Evolutionary conservation across 805 yeast genomes (phyloP).

Genomic region (Lachancea sp.): DNA sequence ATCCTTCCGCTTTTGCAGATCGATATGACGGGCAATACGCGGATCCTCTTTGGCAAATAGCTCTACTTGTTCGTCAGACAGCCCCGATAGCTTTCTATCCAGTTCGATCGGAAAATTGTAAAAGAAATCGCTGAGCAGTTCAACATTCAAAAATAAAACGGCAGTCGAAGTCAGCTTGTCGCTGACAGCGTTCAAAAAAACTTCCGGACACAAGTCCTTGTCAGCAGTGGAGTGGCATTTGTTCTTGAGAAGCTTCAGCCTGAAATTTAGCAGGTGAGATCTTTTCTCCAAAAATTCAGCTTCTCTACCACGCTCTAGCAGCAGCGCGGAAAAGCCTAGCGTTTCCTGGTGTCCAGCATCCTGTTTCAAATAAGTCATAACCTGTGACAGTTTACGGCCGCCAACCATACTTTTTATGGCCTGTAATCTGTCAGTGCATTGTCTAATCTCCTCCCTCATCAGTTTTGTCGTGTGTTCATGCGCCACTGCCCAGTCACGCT

Average conservation of each 20-base stretch:
- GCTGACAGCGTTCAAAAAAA: constrained; percentile 85
- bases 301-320: constrained; percentile 73
- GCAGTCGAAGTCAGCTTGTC: constrained; percentile 91
- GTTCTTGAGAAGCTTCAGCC: constrained; percentile 68
- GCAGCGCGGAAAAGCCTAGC: constrained; percentile 72
- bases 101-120: constrained; percentile 93
- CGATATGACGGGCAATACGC: constrained; percentile 81
- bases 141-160: constrained; percentile 87
- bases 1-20: constrained; percentile 88
- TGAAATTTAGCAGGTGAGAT: constrained; percentile 57
- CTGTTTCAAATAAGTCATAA: constrained; percentile 59
- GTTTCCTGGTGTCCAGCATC: constrained; percentile 51
- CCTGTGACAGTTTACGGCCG: constrained; percentile 74
- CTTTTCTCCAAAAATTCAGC: constrained; percentile 78
- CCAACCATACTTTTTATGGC: constrained; percentile 68
- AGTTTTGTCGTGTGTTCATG: constrained; percentile 70
- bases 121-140: constrained; percentile 86
- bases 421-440: constrained; percentile 62
- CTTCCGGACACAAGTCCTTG: constrained; percentile 90
- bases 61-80: constrained; percentile 75
- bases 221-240: constrained; percentile 73
- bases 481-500: constrained; percentile 83
- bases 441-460: constrained; percentile 77
- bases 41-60: constrained; percentile 92
- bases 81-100: constrained; percentile 59